These are phyloP conservation scores for Gynandropsis gynandra DNA, from an alignment of 345 rosid species.

Conservation along the genomic window DNA sequence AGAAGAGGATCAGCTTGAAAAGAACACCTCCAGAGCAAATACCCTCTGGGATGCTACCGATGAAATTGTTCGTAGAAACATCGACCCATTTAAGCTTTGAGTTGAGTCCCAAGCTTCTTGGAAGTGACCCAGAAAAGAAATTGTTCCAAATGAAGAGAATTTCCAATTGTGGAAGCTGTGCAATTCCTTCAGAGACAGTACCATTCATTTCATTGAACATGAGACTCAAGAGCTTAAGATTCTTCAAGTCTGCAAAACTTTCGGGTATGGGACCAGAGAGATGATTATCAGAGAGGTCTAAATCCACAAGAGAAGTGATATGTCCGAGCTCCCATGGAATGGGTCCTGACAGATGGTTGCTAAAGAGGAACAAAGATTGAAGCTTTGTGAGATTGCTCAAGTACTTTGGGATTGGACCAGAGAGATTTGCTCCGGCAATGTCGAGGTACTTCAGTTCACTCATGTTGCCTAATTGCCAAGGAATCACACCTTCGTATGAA, in stretches of 20 bases:
- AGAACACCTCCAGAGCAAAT: constrained; percentile 71
- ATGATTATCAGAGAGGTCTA: constrained; percentile 80
- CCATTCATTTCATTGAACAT: constrained; percentile 89
- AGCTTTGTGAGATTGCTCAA: constrained; percentile 81
- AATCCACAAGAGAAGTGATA: constrained; percentile 46
- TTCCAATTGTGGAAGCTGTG: constrained; percentile 71
- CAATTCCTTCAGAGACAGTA: constrained; percentile 59
- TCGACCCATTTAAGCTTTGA: constrained; percentile 81
- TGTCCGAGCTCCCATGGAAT: constrained; percentile 67
- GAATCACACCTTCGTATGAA: constrained; percentile 62
- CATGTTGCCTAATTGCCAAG: constrained; percentile 71
- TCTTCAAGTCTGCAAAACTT: constrained; percentile 64
- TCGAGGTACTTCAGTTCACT: constrained; percentile 76
- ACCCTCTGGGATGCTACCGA: constrained; percentile 65
- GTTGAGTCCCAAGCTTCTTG: constrained; percentile 59
- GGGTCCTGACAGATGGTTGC: constrained; percentile 56
- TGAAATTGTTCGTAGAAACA: constrained; percentile 73
- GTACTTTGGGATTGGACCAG: constrained; percentile 61
- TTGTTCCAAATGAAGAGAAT: constrained; percentile 85
- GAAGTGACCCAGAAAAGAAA: constrained; percentile 74
- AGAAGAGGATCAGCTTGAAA: constrained; percentile 67
- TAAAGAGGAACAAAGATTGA: constrained; percentile 73
- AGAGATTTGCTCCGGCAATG: constrained; percentile 76
- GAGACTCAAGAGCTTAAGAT: constrained; percentile 63
- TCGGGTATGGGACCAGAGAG: constrained; percentile 72